phyloP scores from a whole-genome alignment of 2,329 filamentous ascomycete species.

The Clonostachys byssicola region DNA sequence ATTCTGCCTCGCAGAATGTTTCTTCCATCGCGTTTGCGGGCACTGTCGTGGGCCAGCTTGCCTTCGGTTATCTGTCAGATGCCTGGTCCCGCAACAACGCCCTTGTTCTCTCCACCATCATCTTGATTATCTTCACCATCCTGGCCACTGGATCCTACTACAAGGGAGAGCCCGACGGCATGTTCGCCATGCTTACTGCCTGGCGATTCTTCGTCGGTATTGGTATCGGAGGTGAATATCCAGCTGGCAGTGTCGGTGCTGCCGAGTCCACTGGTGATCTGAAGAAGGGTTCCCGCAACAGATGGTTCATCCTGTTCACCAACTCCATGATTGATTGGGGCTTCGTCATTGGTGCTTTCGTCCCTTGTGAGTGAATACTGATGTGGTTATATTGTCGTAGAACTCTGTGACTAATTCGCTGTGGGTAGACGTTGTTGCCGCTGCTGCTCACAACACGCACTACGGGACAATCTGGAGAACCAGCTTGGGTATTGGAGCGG shows the following conservation, averaged over 20 bases:
- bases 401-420: slow-evolving; percentile 4
- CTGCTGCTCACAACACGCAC: slow-evolving; percentile 55
- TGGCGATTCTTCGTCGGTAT: slow-evolving; percentile 81
- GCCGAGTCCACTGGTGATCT: slow-evolving; percentile 83
- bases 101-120: slow-evolving; percentile 74
- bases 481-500: slow-evolving; percentile 72
- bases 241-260: slow-evolving; percentile 77
- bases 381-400: not conserved
- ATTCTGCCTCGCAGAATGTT: slow-evolving; percentile 69
- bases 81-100: slow-evolving; percentile 82
- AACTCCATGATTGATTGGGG: slow-evolving; percentile 83
- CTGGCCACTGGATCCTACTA: slow-evolving; percentile 75
- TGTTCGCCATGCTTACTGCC: slow-evolving; percentile 73
- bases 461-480: slow-evolving; percentile 77
- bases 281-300: slow-evolving; percentile 74
- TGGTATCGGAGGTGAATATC: slow-evolving; percentile 80
- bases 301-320: slow-evolving; percentile 89
- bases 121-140: slow-evolving; percentile 81
- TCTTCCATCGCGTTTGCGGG: slow-evolving; percentile 82
- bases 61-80: slow-evolving; percentile 79
- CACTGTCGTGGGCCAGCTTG: slow-evolving; percentile 75
- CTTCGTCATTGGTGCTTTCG: slow-evolving; percentile 76
- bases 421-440: slow-evolving; percentile 41
- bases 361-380: slow-evolving; percentile 46
- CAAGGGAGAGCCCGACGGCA: slow-evolving; percentile 61